Percentiles rank a stretch among this genome's conserved stretches.
phyloP scores from a whole-genome alignment of 768 basidiomycete species.

The Panellus pusillus region DNA sequence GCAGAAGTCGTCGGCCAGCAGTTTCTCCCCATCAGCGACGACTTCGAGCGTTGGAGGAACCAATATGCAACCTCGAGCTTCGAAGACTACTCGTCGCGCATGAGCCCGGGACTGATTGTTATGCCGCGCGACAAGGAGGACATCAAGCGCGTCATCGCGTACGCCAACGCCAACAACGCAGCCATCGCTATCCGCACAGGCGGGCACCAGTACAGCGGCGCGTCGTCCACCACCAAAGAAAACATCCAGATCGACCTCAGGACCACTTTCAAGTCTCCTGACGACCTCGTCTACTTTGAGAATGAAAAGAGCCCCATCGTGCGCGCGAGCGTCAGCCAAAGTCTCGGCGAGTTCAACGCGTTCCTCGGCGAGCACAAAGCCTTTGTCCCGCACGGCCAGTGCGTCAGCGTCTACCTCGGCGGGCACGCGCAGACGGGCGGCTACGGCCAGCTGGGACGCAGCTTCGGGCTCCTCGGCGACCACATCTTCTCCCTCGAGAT shows the following conservation, averaged over 20 bases:
- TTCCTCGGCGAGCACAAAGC: slow-evolving; percentile 8
- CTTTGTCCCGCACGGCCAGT: slow-evolving; percentile 15
- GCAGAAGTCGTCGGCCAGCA: no score
- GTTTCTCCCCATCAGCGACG: no score
- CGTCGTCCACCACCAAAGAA: slow-evolving; percentile 7
- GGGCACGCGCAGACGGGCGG: slow-evolving; percentile 13
- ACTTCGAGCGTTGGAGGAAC: no score
- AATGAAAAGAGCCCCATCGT: neutral
- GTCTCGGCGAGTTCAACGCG: slow-evolving; percentile 12
- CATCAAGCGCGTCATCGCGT: slow-evolving; percentile 5
- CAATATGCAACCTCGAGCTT: slow-evolving; percentile 1
- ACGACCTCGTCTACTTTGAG: slow-evolving; percentile 5
- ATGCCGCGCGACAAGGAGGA: slow-evolving; percentile 5
- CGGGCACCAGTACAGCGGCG: slow-evolving; percentile 16
- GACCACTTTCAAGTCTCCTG: slow-evolving; percentile 3
- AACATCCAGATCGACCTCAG: slow-evolving; percentile 9
- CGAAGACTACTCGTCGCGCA: neutral
- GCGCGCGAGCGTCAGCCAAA: slow-evolving; percentile 8
- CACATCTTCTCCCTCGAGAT: slow-evolving; percentile 12
- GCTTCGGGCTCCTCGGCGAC: slow-evolving; percentile 12
- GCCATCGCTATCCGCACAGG: slow-evolving; percentile 14
- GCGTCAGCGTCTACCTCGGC: slow-evolving; percentile 2
- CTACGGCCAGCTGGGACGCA: slow-evolving; percentile 11
- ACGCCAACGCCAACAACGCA: neutral
- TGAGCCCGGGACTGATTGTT: slow-evolving; percentile 12